phyloP scores from a whole-genome alignment of 2,329 filamentous ascomycete genomes.

The Trichoderma semiorbis region DNA sequence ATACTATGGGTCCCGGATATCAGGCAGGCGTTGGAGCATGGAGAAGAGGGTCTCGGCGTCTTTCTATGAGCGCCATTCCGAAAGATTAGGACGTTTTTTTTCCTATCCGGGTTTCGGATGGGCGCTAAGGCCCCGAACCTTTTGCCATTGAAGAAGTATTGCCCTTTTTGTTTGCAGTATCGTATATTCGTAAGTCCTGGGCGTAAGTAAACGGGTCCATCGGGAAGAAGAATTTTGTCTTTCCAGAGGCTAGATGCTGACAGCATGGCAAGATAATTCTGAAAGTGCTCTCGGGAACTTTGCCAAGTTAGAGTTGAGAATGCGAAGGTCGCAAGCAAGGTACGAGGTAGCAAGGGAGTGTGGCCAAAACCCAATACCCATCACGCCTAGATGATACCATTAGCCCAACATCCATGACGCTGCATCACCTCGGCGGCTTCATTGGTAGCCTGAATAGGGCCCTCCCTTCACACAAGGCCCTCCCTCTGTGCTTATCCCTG shows the following conservation, averaged over 20 bases:
- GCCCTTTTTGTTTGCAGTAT: neutral
- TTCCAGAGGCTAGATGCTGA: neutral
- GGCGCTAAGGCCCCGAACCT: neutral
- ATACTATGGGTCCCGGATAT: neutral
- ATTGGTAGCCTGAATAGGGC: neutral
- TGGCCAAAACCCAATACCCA: neutral
- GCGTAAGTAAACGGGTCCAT: neutral
- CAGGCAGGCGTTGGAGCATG: neutral
- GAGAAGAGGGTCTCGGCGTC: neutral
- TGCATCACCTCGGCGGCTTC: neutral
- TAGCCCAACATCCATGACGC: conserved; percentile 7
- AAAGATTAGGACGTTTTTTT: neutral
- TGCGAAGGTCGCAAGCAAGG: neutral
- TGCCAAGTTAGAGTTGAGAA: neutral
- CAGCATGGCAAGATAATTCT: neutral
- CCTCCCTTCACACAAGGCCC: neutral
- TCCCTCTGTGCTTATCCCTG: neutral
- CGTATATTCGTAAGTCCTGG: neutral
- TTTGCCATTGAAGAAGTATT: neutral
- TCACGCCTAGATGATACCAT: neutral
- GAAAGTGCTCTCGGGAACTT: neutral
- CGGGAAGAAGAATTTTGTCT: neutral
- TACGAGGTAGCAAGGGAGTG: neutral
- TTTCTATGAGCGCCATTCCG: neutral
- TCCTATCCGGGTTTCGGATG: neutral